Base-by-base conservation (phyloP, 1,284 basidiomycete genomes). In the Cutaneotrichosporon sp. region DNA sequence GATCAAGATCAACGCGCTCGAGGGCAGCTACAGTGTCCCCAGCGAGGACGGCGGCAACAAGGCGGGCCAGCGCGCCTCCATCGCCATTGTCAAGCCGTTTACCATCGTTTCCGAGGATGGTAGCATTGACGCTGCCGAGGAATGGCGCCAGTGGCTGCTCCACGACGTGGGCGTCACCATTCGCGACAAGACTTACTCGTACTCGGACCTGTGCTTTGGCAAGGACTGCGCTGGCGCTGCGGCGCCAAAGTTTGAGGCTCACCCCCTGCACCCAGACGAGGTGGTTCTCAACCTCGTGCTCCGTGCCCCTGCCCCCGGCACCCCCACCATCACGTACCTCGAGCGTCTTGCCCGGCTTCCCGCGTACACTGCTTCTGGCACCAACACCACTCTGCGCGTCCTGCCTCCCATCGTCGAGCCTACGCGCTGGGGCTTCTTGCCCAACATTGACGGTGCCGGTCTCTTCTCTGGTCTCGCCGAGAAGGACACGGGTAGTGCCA, bases 321-420 rank as follows among this genome's bases (percentile, higher is more conserved):
- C 77, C 2, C 77, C 85, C 45, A 83, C 85, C 0, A 72, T 88
- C 36, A 78, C 82, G 0, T 86, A 86, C 70, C 64, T 74, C 40
- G 60, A 65, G 45, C 54, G 61, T 17, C 58, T 74, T 37, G 64
- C 67, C 13, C 76, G 80, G 1, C 70, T 86, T 13, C 75, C 76
- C 49, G 20, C 65, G 2, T 70, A 62, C 54, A 52, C 57, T 21
- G 49, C 63, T 1, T 38, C 63, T 5, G 47, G 48, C 20, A 54
- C 63, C 4, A 72, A 71, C 54, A 59, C 64, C 8, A 70, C 72
- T 0, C 64, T 74, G 52, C 56, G 64, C 9, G 55, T 70, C n/a
- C 44, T 66, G 9, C 30, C 50, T 1, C 53, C 65, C 1, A 23
- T 51, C 14, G 36, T 54, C 3, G 30, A 55, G 4, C 41, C 52